Evolutionary conservation across 768 basidiomycete genomes (phyloP), one percentile per base, ranked within the genome.

Genomic region (Leucocoprinus birnbaumii): DNA sequence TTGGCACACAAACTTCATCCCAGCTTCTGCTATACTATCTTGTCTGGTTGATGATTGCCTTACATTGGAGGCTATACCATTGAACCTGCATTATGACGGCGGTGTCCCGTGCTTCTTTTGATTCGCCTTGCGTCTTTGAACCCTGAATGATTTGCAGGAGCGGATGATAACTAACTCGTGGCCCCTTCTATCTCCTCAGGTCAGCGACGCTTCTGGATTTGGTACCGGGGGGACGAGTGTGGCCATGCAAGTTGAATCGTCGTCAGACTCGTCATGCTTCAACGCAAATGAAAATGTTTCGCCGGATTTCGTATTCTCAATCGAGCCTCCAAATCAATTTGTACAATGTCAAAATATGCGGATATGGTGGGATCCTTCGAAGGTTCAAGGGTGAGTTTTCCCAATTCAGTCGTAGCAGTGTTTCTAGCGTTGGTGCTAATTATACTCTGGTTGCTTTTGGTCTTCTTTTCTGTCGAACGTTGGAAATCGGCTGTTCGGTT

Each of bases 151-250:
- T 10, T n/a, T 34, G 38, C 16, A 16, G 31, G 38, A 14, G 4
- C 6, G 16, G 38, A 38, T 38, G 38, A 10, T 7, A 22, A 44
- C 54, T 49, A 34, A 48, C 21, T 42, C 22, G 38, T 22, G 24
- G 25, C 16, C 16, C 21, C 49, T 45, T 51, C 57, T 21, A 7
- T 41, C 57, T 24, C 53, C 56, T 21, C 58, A 73, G 72, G 68
- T 73, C 31, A 73, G 73, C 58, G 71, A 72, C 54, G 63, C 66
- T 27, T 62, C 54, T 41, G 67, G 64, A 3, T 90, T 90, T 63
- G 89, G 85, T 5, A 73, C 83, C 0, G 90, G 90, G 5, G 90
- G 90, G 3, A 89, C 90, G 1, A 90, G 85, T 55, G 82, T 81
- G 2, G 79, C 82, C 2, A 84, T 81, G 1, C 75, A 72, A 57